These are phyloP conservation scores for Lupinus albus DNA, from an alignment of 306 rosid genomes.

Conservation along the genomic window DNA sequence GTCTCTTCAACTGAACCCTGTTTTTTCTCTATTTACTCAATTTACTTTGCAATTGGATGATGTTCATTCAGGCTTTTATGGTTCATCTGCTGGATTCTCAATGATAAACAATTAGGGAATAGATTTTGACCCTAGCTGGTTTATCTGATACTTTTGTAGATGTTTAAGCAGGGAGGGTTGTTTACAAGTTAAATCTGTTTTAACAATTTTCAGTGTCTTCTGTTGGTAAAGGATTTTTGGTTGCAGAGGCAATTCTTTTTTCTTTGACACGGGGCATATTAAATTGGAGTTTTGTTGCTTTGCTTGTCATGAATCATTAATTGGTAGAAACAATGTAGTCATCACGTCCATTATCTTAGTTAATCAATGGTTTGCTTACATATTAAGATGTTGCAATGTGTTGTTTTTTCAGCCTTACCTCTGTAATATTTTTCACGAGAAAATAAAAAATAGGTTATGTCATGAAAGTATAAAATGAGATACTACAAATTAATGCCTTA, in stretches of 20 bases:
- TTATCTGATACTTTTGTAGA: constrained; percentile 21
- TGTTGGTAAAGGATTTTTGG: constrained; percentile 29
- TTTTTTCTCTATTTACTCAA: constrained; percentile 20
- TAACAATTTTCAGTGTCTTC: constrained; percentile 14
- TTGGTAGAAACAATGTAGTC: constrained; percentile 27
- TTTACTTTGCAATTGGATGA: constrained; percentile 35
- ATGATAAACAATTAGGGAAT: constrained; percentile 29
- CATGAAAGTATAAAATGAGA: no score
- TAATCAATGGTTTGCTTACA: not conserved
- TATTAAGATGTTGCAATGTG: not conserved
- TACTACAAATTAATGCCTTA: no score
- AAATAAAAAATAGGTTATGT: no score
- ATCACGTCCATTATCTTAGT: constrained; percentile 8
- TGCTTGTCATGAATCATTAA: constrained; percentile 24
- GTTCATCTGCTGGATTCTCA: constrained; percentile 38
- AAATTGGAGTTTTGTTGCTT: constrained; percentile 32
- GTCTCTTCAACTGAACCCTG: constrained; percentile 68
- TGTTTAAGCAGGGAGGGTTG: constrained; percentile 34
- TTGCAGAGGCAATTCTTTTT: constrained; percentile 10
- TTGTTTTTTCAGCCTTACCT: not conserved
- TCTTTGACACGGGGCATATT: constrained; percentile 33
- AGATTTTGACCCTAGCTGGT: not conserved
- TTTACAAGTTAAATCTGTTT: constrained; percentile 19
- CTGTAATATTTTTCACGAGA: no score
- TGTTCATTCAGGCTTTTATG: constrained; percentile 29